Percentiles rank a stretch among this genome's conserved stretches.
phyloP scores from a whole-genome alignment of 305 asterid species.

The Striga hermonthica region DNA sequence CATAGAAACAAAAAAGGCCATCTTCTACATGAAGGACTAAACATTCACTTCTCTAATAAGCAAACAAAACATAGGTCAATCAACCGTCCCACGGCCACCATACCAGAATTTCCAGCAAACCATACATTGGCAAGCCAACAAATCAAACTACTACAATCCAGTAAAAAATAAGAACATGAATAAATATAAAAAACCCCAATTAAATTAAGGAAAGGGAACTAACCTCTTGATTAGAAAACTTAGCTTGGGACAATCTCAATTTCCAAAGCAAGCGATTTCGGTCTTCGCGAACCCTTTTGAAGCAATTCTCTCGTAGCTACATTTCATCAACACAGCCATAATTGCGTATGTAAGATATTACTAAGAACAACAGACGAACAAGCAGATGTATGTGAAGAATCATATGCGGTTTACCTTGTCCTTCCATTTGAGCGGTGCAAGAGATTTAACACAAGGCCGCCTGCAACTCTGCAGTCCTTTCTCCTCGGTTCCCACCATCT shows the following conservation, averaged over 20 bases:
- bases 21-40: neutral
- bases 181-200: neutral
- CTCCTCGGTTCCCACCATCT: conserved; percentile 52
- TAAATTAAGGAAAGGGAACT: neutral
- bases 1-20: conserved; percentile 18
- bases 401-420: conserved; percentile 48
- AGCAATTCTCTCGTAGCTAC: conserved; percentile 88
- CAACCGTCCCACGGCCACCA: conserved; percentile 7
- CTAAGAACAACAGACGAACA: neutral
- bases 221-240: conserved; percentile 47
- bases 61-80: conserved; percentile 1
- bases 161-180: neutral
- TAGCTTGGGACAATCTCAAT: conserved; percentile 49
- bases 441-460: conserved; percentile 55
- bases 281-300: conserved; percentile 75
- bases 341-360: conserved; percentile 3
- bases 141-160: neutral
- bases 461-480: conserved; percentile 24
- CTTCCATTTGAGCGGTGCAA: conserved; percentile 56
- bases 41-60: neutral
- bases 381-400: neutral
- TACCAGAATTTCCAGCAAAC: neutral
- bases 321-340: conserved; percentile 25
- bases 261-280: conserved; percentile 79
- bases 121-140: neutral